Evolutionary conservation across 331 rosid genomes (phyloP).

Genomic region (Quercus tomentella): DNA sequence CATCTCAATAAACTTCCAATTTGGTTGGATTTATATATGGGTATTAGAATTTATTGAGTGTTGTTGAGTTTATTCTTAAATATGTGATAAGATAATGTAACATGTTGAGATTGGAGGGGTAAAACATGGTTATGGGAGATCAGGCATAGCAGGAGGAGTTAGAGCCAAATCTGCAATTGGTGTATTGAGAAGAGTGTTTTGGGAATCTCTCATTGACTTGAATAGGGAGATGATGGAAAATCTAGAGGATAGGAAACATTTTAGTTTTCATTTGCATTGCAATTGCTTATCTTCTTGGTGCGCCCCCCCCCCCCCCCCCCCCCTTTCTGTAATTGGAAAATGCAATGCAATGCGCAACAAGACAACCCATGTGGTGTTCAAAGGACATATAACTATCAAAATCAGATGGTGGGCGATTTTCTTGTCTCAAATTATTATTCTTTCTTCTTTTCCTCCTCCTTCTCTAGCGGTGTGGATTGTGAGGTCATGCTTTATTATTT

Average conservation of each 20-base stretch:
- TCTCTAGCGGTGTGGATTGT: background rate
- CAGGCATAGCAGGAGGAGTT: slow-evolving; percentile 13
- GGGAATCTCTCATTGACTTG: slow-evolving; percentile 50
- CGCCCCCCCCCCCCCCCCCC: too few relatives aligned
- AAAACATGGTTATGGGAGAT: background rate
- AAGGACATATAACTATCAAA: slow-evolving; percentile 15
- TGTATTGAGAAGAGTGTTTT: slow-evolving; percentile 40
- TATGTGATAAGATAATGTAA: too few relatives aligned
- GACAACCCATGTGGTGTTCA: slow-evolving; percentile 47
- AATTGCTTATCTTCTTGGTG: background rate
- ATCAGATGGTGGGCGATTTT: slow-evolving; percentile 12
- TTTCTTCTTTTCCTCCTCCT: background rate
- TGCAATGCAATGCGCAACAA: too few relatives aligned
- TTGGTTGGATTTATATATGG: too few relatives aligned
- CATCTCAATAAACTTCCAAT: too few relatives aligned
- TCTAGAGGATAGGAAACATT: too few relatives aligned
- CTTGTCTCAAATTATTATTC: background rate
- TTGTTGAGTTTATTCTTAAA: too few relatives aligned
- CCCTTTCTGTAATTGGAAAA: too few relatives aligned
- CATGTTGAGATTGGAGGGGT: too few relatives aligned
- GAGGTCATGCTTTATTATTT: background rate
- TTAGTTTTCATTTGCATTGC: background rate
- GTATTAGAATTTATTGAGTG: too few relatives aligned
- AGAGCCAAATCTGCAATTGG: slow-evolving; percentile 15
- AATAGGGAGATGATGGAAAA: background rate